Base-by-base conservation (phyloP, 1,139 yeast genomes). In the Hyphopichia pseudoburtonii region DNA sequence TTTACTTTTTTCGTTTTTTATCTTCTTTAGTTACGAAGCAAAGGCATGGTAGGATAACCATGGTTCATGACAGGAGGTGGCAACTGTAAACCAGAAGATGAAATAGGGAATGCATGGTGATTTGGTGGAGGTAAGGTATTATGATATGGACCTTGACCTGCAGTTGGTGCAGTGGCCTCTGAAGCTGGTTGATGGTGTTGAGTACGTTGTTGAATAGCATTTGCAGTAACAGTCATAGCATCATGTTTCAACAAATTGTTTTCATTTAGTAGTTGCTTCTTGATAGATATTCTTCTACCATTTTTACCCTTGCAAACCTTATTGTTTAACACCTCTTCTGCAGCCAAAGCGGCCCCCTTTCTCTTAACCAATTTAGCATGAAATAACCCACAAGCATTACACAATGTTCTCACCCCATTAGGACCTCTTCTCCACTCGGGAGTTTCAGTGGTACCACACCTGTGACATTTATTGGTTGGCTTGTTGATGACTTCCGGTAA, bases 351-450 rank as follows among this genome's bases (percentile, higher is more conserved):
- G 25, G 82, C 80, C 3, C 92, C 92, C 47, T 77, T 80, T 43
- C 78, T 68, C 56, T 82, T 82, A 34, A 79, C 77, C 38, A 84
- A 65, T 55, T 86, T 86, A 19, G 92, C 88, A 59, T 83, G 88
- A 57, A 78, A 86, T 35, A 88, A 67, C 0, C 96, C 96, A 62
- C 96, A 88, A 0, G 96, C 95, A 58, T 88, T 88, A 60, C 96
- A 88, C 41, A 88, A 66, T 0, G 95, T 86, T 36, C 94, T 70
- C 11, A 84, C 85, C 0, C 96, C 96, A 43, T 80, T 78, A 2
- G 96, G 96, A 0, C 96, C 96, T 39, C 89, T 72, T 47, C 96
- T 70, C 96, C 96, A 88, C 62, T 88, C 96, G 1, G 96, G 95
- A 1, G 96, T 87, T 43, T 82, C 87, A 3, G 78, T 74, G n/a